Evolutionary conservation across 768 basidiomycete genomes (phyloP).

Genomic region (Panaeolus cyanescens): DNA sequence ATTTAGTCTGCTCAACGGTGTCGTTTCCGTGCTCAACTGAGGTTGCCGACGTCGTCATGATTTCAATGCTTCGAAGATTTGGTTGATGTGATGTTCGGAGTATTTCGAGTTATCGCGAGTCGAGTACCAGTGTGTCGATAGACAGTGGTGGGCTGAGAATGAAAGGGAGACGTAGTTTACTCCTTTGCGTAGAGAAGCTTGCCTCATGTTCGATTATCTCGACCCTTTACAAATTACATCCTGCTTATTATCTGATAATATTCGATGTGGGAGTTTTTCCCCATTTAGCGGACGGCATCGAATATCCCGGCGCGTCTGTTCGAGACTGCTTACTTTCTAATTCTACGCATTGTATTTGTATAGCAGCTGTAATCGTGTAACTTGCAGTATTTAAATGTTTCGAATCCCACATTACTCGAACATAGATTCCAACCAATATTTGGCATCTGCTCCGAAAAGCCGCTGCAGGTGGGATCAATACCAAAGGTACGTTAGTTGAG

Average conservation of each 20-base stretch:
- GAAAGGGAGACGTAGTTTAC: not conserved
- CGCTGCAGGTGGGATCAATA: too few relatives aligned
- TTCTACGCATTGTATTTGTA: not conserved
- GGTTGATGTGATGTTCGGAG: not conserved
- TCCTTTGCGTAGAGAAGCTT: not conserved
- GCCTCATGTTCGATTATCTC: constrained; percentile 2
- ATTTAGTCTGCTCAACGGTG: not conserved
- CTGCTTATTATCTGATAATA: not conserved
- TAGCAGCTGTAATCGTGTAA: too few relatives aligned
- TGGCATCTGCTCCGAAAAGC: too few relatives aligned
- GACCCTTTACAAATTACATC: not conserved
- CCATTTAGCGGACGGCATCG: not conserved
- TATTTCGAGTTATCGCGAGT: not conserved
- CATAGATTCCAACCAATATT: too few relatives aligned
- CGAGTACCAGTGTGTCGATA: too few relatives aligned
- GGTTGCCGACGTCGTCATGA: not conserved
- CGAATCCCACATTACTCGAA: too few relatives aligned
- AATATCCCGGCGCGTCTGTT: not conserved
- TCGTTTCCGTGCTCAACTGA: too few relatives aligned
- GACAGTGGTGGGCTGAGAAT: not conserved
- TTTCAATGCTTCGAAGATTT: too few relatives aligned
- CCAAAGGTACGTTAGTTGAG: too few relatives aligned
- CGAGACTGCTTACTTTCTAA: not conserved
- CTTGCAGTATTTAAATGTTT: too few relatives aligned
- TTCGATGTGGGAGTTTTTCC: not conserved